Evolutionary conservation across 139 green algal species (phyloP), one percentile per base, ranked within the genome.

Genomic region (Picochlorum sp.): DNA sequence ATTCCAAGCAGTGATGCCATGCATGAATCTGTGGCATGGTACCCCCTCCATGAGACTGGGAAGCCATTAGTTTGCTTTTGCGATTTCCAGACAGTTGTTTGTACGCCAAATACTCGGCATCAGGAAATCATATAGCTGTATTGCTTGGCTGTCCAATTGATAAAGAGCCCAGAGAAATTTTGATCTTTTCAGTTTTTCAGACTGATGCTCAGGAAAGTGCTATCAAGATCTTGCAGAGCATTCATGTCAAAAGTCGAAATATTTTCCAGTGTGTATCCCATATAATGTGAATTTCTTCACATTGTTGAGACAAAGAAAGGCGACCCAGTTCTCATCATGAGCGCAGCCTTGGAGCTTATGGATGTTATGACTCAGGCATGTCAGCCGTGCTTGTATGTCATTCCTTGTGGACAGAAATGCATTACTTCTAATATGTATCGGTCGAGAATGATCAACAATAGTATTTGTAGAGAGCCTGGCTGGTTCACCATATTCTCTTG

Each of bases 141-240:
- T 32, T 66, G 14, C n/a, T 66, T 21, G 61, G 61, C 11, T 56
- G 37, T 23, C 34, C 52, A 49, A 32, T 41, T 23, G 61, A 66
- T 44, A 24, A 16, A 38, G 37, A 56, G 15, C 61, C 61, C 10
- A 57, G 24, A 21, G 61, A 66, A 41, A 26, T 66, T 32, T 16
- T 66, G 10, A 23, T 62, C 4, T 45, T 62, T 2, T 18, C 26
- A 21, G 34, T 41, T 41, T 41, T 41, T 7, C 11, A 26, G 47
- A 54, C n/a, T 20, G 16, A 54, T 54, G 47, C 16, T 54, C 6
- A 20, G 47, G 13, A 23, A 7, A 3, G 15, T 26, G 47, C 47
- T 21, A 20, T 54, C 47, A 20, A 54, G n/a, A 54, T 54, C 15
- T 21, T 54, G 16, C 18, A 21, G 16, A 54, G 47, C n/a, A 26